Conservation (phyloP, 805 yeast species). For the Martiniozyma abietophila region DNA sequence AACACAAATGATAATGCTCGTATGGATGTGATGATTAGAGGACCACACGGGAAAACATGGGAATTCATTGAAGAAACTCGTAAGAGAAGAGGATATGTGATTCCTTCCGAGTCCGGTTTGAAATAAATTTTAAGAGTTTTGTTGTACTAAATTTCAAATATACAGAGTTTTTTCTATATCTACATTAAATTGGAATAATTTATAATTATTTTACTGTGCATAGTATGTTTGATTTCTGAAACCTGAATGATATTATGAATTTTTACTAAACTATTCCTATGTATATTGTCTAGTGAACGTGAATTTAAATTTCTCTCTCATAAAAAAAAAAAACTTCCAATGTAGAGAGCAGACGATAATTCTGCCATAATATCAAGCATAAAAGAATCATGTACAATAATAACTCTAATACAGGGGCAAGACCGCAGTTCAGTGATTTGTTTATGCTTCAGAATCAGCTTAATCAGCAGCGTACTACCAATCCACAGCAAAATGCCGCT, state of each 20-base stretch:
- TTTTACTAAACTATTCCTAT: too few species aligned
- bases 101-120: slow-evolving; percentile 16
- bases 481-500: slow-evolving; percentile 1
- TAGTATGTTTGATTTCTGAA: too few species aligned
- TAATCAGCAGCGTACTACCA: slow-evolving; percentile 12
- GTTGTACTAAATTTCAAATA: too few species aligned
- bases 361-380: background rate
- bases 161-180: too few species aligned
- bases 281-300: too few species aligned
- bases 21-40: slow-evolving; percentile 32
- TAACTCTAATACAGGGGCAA: too few species aligned
- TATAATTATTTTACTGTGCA: too few species aligned
- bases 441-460: slow-evolving; percentile 13
- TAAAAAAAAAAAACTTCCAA: background rate
- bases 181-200: too few species aligned
- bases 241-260: too few species aligned
- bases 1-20: slow-evolving; percentile 25
- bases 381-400: slow-evolving; percentile 2
- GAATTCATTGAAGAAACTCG: slow-evolving; percentile 19
- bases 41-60: slow-evolving; percentile 27
- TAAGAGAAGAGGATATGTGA: slow-evolving; percentile 16
- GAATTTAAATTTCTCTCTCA: too few species aligned
- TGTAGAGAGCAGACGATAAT: slow-evolving; percentile 1
- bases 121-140: slow-evolving; percentile 8
- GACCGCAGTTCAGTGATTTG: slow-evolving; percentile 11